Evolutionary conservation across 257 asterid genomes (phyloP), one percentile per base, ranked within the genome.

Genomic region (Solanum appendiculatum): DNA sequence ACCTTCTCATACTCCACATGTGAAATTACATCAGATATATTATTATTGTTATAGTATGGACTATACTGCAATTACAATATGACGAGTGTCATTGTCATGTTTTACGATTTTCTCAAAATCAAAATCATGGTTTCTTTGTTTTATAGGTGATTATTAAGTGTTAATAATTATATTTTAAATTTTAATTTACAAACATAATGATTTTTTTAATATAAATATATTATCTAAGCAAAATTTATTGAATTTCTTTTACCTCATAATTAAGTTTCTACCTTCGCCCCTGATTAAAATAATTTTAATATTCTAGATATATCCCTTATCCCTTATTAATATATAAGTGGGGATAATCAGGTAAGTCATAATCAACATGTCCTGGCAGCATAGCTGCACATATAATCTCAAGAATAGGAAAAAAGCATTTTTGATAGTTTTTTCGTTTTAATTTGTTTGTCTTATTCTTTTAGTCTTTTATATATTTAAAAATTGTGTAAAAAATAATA

Each of bases 1-100:
- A 60, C 1, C 0, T 60, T 60, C 6, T 60, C 3, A 4, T 9
- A 60, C 0, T 60, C 0, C 14, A 9, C 7, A 9, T 9, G 1
- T 60, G 2, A 60, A 5, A 23, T 23, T 60, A 9, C 7, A 23
- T 1, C 3, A 23, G 2, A 60, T 60, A 60, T 60, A 23, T 58
- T 58, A 58, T 56, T 54, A 2, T 56, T 58, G 1, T 10, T 10
- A 4, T 60, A 8, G 7, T 60, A 60, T 11, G 0, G 1, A 60
- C 31, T 60, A 60, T 4, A 60, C 2, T 6, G 14, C 31, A 60
- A 23, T 1, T 9, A 23, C 5, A 7, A 56, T 56, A 56, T 0
- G 11, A 56, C 27, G 2, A 56, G 25, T 23, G 31, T 9, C 12
- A 60, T 60, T 58, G 29, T 4, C 14, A 58, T 58, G 7, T 23